These are phyloP conservation scores for Apiospora phragmitis DNA, from an alignment of 2,329 filamentous ascomycete genomes.

Conservation along the genomic window DNA sequence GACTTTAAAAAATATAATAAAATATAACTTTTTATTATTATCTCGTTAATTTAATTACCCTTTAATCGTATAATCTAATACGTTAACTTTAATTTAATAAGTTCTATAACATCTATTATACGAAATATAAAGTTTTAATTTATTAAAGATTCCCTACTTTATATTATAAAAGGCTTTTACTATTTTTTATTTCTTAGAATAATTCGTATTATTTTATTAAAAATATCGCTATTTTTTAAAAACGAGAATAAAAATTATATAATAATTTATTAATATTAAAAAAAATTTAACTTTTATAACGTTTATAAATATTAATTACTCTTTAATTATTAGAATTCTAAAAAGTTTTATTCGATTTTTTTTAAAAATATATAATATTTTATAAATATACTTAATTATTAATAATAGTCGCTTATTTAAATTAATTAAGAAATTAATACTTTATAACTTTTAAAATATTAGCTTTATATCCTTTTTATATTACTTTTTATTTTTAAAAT, in stretches of 20 bases:
- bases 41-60: too few species aligned
- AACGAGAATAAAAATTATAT: slow-evolving; percentile 29
- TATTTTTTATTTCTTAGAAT: not conserved
- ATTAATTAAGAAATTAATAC: not conserved
- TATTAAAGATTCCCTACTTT: not conserved
- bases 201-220: slow-evolving; percentile 19
- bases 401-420: slow-evolving; percentile 18
- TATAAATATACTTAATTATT: slow-evolving; percentile 27
- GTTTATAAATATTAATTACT: too few species aligned
- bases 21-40: too few species aligned
- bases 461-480: not conserved
- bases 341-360: slow-evolving; percentile 22
- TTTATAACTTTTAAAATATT: too few species aligned
- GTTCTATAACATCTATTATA: slow-evolving; percentile 12
- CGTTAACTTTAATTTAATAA: slow-evolving; percentile 9
- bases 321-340: too few species aligned
- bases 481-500: not conserved
- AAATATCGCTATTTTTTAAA: slow-evolving; percentile 21
- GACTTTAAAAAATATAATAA: too few species aligned
- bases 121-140: slow-evolving; percentile 6
- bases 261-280: slow-evolving; percentile 34
- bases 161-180: not conserved
- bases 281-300: too few species aligned
- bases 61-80: slow-evolving; percentile 15
- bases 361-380: not conserved